Evolutionary conservation across 2,329 filamentous ascomycete genomes (phyloP).

Genomic region (Fusarium haematococcum): DNA sequence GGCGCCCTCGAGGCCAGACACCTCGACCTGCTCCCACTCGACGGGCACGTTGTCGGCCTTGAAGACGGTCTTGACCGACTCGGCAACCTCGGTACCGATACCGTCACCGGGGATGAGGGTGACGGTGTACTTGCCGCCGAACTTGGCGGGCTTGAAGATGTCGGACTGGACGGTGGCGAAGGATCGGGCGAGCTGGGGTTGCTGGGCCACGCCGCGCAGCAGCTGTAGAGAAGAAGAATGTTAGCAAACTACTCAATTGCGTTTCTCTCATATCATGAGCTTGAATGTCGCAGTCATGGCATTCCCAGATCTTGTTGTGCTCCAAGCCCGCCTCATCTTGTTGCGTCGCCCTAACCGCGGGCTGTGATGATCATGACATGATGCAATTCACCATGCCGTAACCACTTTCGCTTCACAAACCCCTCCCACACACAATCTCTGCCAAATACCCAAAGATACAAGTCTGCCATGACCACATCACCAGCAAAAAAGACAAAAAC

Average conservation of each 20-base stretch:
- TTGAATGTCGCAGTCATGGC: conserved; percentile 3
- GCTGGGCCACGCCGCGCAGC: conserved; percentile 63
- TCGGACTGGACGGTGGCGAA: conserved; percentile 91
- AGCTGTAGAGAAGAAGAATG: conserved; percentile 53
- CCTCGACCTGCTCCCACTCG: conserved; percentile 98
- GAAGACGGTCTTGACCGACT: conserved; percentile 99
- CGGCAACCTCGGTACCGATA: conserved; percentile 97
- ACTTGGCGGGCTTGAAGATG: conserved; percentile 99
- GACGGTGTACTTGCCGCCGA: conserved; percentile 98
- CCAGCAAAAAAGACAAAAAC: too few species aligned
- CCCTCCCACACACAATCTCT: neutral
- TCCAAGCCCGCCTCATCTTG: neutral
- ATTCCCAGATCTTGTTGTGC: neutral
- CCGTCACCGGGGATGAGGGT: conserved; percentile 98
- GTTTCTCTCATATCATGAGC: neutral
- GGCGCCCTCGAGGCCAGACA: conserved; percentile 83
- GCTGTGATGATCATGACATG: conserved; percentile 38
- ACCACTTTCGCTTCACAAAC: neutral
- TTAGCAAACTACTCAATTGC: conserved; percentile 40
- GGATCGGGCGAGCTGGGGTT: conserved; percentile 62
- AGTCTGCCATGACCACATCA: conserved; percentile 17
- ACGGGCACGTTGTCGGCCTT: conserved; percentile 99
- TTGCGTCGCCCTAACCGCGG: neutral
- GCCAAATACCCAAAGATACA: neutral
- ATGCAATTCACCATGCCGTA: conserved; percentile 7